Base-by-base conservation (phyloP, 2,329 filamentous ascomycete species). In the Verticillium nubilum region DNA sequence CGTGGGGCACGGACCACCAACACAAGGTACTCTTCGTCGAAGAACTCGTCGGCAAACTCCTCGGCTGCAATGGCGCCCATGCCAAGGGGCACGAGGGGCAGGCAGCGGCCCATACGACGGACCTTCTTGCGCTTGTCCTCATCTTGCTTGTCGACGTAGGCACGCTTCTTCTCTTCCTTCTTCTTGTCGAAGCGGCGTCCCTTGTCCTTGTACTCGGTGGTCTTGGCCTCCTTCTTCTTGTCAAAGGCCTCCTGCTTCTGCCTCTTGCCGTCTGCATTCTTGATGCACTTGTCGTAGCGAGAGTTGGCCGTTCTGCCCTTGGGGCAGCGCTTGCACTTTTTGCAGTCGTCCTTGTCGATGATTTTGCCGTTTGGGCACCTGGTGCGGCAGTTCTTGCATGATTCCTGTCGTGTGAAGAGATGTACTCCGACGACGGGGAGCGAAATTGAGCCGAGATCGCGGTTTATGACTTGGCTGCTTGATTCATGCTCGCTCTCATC, bases 51-150 rank as follows among this genome's bases (percentile, higher is more conserved):
- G 52, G 52, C 52, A 13, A 29, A 54, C 26, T 54, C 27, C 10
- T 17, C 52, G 17, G 52, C 52, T 4, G 29, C 52, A 7, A 29
- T 23, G 15, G 52, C 26, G 15, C 52, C 52, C 52, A 54, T 54
- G 29, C 27, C 52, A 17, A 54, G 29, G 52, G 29, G 27, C 15
- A 54, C 52, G 29, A 54, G 52, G 10, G 52, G 15, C 52, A 54
- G 29, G 52, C 52, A 54, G 19, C 52, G 52, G 7, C 27, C 52
- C 52, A 54, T 33, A 25, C 52, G 52, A 23, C 52, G 52, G 52
- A 54, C 52, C 52, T 54, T 54, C 52, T 54, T 54, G 52, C 52
- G 52, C 29, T 54, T 28, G 27, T 54, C 52, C 17, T 54, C 29
- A 25, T 54, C 52, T 13, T 54, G 52, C 52, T 33, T 28, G 27